Conservation (phyloP, 495 filamentous ascomycete genomes). For the Evansstolkia leycettana region DNA sequence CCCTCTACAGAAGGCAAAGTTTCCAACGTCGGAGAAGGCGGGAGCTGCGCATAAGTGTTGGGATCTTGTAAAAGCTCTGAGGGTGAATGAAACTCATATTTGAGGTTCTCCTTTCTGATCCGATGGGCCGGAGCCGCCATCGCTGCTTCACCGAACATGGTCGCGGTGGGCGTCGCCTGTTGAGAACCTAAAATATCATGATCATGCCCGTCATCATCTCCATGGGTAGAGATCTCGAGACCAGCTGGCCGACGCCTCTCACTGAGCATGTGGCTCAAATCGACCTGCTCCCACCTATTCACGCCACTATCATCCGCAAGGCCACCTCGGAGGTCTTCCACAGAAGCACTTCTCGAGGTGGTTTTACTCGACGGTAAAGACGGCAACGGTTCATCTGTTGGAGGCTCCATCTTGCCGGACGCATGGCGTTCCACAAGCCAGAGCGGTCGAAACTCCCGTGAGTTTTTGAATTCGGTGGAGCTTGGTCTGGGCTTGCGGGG, state of each 20-base stretch:
- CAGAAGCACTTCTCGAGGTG: conserved; percentile 30
- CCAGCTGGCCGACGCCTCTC: conserved; percentile 9
- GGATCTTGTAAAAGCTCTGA: conserved; percentile 32
- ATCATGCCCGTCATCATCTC: conserved; percentile 2
- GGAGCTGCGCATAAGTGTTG: conserved; percentile 11
- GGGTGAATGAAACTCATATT: conserved; percentile 35
- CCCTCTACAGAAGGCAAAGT: conserved; percentile 25
- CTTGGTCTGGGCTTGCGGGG: conserved; percentile 27
- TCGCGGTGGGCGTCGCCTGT: conserved; percentile 25
- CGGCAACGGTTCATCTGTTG: conserved; percentile 27
- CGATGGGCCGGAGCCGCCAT: background rate
- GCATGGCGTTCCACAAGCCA: conserved; percentile 38
- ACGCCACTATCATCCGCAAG: conserved; percentile 17
- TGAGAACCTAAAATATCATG: conserved; percentile 23
- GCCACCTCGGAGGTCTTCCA: conserved; percentile 24
- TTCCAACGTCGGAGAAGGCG: conserved; percentile 15
- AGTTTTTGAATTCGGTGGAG: conserved; percentile 35
- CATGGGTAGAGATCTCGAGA: conserved; percentile 12
- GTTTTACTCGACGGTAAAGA: conserved; percentile 39
- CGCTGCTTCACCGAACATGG: conserved; percentile 6
- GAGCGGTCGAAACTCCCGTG: conserved; percentile 35
- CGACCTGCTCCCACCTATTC: conserved; percentile 20
- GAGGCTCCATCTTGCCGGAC: conserved; percentile 23
- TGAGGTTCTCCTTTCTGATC: conserved; percentile 19
- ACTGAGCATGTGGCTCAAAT: conserved; percentile 12